Percentiles rank a stretch among this genome's conserved stretches.
phyloP scores from a whole-genome alignment of 176 grass and related monocot species.

The Leersia perrieri region DNA sequence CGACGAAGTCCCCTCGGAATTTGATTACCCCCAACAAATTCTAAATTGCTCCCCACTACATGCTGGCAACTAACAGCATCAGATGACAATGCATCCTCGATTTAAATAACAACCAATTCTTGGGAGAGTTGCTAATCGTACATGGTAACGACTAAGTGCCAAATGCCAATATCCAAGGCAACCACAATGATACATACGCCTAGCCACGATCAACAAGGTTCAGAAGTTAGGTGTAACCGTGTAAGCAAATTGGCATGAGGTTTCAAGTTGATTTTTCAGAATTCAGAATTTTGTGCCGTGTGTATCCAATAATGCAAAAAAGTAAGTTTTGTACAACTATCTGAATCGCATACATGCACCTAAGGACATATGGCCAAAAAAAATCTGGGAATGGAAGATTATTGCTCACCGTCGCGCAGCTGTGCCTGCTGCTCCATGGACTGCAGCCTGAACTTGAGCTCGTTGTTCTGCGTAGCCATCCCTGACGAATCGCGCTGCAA shows the following conservation, averaged over 20 bases:
- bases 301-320: not conserved
- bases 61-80: slow-evolving; percentile 34
- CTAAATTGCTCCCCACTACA: slow-evolving; percentile 31
- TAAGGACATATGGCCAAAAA: not conserved
- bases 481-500: slow-evolving; percentile 67
- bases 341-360: not conserved
- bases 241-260: not conserved
- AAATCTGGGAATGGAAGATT: not conserved
- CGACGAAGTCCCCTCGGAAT: slow-evolving; percentile 33
- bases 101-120: slow-evolving; percentile 1
- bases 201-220: not conserved
- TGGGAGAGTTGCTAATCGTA: slow-evolving; percentile 17
- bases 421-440: slow-evolving; percentile 96
- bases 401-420: slow-evolving; percentile 76
- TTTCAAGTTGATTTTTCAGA: not conserved
- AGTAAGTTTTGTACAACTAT: not conserved
- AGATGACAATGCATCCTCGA: slow-evolving; percentile 6
- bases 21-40: slow-evolving; percentile 9
- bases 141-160: slow-evolving; percentile 29
- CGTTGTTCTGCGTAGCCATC: slow-evolving; percentile 69
- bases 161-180: not conserved
- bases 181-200: not conserved
- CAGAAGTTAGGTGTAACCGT: not conserved
- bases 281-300: not conserved
- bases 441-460: slow-evolving; percentile 94